phyloP scores from a whole-genome alignment of 2,329 filamentous ascomycete genomes.

The Talaromyces sp. region DNA sequence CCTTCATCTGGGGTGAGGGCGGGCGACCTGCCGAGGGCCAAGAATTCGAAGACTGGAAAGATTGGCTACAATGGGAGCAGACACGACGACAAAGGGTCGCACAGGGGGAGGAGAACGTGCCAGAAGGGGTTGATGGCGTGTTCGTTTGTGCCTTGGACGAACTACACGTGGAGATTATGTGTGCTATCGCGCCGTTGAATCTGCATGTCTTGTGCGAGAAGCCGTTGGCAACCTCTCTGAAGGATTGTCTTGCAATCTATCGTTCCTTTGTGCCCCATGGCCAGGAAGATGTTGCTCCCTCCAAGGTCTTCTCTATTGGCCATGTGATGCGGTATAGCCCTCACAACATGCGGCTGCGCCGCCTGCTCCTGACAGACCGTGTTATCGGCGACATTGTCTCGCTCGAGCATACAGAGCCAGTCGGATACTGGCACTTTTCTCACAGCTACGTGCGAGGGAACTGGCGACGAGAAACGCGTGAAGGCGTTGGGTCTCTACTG shows the following conservation, averaged over 20 bases:
- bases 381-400: conserved; percentile 80
- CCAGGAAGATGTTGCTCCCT: conserved; percentile 8
- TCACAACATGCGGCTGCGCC: conserved; percentile 79
- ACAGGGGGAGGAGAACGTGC: conserved; percentile 16
- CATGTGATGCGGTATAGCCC: conserved; percentile 92
- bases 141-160: conserved; percentile 80
- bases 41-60: conserved; percentile 66
- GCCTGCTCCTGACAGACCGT: conserved; percentile 67
- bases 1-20: conserved; percentile 64
- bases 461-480: conserved; percentile 73
- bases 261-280: conserved; percentile 23
- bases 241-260: conserved; percentile 71
- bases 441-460: conserved; percentile 90
- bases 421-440: conserved; percentile 94
- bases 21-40: conserved; percentile 53
- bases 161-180: conserved; percentile 76
- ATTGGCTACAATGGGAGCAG: conserved; percentile 69
- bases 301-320: conserved; percentile 77
- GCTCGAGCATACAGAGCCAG: conserved; percentile 86
- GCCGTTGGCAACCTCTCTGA: conserved; percentile 73
- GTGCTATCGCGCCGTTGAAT: conserved; percentile 61
- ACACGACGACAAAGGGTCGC: conserved; percentile 46
- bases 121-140: conserved; percentile 56
- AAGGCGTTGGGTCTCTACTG: conserved; percentile 72
- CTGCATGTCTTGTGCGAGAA: conserved; percentile 95